Conservation (phyloP, 129 eudicot genomes). For the Tagetes patula region DNA sequence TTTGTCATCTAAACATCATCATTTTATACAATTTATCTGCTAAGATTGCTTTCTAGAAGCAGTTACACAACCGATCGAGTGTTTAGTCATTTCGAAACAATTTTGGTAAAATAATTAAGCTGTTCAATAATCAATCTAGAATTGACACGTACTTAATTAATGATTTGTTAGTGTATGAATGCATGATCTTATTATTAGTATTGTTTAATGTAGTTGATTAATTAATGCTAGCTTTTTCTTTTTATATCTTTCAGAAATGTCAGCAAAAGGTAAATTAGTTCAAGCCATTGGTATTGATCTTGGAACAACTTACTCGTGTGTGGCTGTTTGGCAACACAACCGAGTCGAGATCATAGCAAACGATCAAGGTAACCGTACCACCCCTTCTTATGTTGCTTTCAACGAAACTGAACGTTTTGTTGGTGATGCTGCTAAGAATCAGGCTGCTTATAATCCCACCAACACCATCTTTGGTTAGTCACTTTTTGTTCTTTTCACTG, state of each 20-base stretch:
- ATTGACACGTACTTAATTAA: background rate
- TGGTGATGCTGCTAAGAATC: conserved; percentile 39
- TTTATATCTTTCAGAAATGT: conserved; percentile 12
- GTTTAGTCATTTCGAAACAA: background rate
- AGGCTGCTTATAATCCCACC: conserved; percentile 35
- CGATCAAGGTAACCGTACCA: conserved; percentile 38
- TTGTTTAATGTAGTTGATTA: too few species aligned
- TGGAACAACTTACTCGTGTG: conserved; percentile 42
- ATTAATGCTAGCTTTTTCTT: too few species aligned
- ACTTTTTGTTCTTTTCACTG: background rate
- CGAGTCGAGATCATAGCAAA: conserved; percentile 38
- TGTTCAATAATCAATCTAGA: background rate
- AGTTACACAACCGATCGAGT: background rate
- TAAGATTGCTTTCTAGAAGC: background rate
- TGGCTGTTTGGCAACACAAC: conserved; percentile 33
- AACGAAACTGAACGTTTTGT: conserved; percentile 32
- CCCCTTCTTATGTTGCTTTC: conserved; percentile 41
- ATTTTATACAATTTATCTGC: background rate
- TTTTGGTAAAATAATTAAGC: background rate
- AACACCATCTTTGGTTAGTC: conserved; percentile 39
- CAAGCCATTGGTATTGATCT: conserved; percentile 37
- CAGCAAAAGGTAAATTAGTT: conserved; percentile 14
- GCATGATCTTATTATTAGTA: background rate
- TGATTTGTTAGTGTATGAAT: background rate
- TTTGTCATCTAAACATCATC: background rate